Evolutionary conservation across 2,329 filamentous ascomycete species (phyloP).

Genomic region (Nannizziopsis arthrosporioides): DNA sequence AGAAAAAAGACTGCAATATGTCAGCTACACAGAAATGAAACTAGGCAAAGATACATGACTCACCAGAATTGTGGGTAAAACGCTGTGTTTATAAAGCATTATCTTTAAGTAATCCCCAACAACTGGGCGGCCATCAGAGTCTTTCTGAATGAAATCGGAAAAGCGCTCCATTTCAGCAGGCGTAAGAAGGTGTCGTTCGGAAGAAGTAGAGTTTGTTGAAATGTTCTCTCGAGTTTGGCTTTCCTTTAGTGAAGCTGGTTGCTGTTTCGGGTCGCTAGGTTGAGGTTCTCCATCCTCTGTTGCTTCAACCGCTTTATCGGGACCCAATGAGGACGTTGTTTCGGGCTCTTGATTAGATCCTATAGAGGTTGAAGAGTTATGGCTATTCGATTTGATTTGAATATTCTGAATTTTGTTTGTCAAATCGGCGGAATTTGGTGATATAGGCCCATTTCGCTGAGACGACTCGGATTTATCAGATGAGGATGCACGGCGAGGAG

Average conservation of each 20-base stretch:
- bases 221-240: constrained; percentile 14
- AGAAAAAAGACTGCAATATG: constrained; percentile 68
- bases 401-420: constrained; percentile 46
- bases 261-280: not conserved
- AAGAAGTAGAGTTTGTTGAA: constrained; percentile 15
- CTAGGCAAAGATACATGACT: constrained; percentile 28
- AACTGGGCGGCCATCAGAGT: constrained; percentile 57
- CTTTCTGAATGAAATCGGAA: constrained; percentile 42
- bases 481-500: constrained; percentile 36
- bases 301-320: constrained; percentile 5
- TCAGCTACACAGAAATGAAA: constrained; percentile 27
- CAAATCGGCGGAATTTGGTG: constrained; percentile 43
- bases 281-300: not conserved
- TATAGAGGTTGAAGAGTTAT: constrained; percentile 26
- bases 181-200: constrained; percentile 4
- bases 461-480: constrained; percentile 5
- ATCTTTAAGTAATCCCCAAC: constrained; percentile 93
- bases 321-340: constrained; percentile 20
- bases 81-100: constrained; percentile 86
- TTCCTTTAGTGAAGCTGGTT: not conserved
- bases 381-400: constrained; percentile 40
- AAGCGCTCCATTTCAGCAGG: constrained; percentile 7
- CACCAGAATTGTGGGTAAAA: constrained; percentile 91
- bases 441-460: constrained; percentile 26
- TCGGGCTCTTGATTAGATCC: constrained; percentile 23